Conservation (phyloP, 495 filamentous ascomycete species). For the Aspergillus ostianus region DNA sequence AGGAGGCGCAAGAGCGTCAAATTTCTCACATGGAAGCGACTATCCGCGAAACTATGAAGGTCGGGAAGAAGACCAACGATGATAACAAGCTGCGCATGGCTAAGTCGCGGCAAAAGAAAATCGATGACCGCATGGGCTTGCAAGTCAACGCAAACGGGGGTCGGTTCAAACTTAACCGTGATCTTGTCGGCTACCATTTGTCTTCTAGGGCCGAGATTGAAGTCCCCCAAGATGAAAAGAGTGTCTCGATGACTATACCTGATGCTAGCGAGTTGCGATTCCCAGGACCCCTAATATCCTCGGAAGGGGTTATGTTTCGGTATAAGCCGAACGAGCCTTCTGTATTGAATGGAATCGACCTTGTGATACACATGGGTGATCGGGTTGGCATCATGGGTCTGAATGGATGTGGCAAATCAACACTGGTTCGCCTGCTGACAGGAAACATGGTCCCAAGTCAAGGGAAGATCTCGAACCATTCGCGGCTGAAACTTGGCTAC, state of each 20-base stretch:
- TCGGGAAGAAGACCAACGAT: conserved; percentile 69
- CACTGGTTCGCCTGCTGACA: conserved; percentile 58
- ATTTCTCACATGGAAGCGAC: conserved; percentile 73
- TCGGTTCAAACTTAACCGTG: conserved; percentile 76
- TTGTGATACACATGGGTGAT: conserved; percentile 67
- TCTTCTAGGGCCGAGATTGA: conserved; percentile 63
- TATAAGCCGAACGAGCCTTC: conserved; percentile 45
- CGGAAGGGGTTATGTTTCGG: conserved; percentile 62
- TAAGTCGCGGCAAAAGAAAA: conserved; percentile 73
- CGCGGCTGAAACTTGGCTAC: conserved; percentile 65
- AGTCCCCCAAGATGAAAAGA: conserved; percentile 62
- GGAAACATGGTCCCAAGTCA: conserved; percentile 38
- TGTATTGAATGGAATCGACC: conserved; percentile 55
- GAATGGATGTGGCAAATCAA: conserved; percentile 75
- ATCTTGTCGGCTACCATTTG: conserved; percentile 59
- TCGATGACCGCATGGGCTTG: conserved; percentile 76
- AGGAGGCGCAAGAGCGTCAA: conserved; percentile 75
- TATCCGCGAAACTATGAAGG: conserved; percentile 65
- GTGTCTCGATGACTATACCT: conserved; percentile 55
- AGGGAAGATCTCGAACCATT: conserved; percentile 60
- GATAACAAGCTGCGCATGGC: conserved; percentile 78
- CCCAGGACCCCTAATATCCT: conserved; percentile 65
- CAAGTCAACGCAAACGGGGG: conserved; percentile 67
- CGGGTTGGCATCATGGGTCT: conserved; percentile 71
- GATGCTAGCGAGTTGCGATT: conserved; percentile 66